These are phyloP conservation scores for Penstemon newberryi DNA, from an alignment of 257 asterid genomes.

Conservation along the genomic window DNA sequence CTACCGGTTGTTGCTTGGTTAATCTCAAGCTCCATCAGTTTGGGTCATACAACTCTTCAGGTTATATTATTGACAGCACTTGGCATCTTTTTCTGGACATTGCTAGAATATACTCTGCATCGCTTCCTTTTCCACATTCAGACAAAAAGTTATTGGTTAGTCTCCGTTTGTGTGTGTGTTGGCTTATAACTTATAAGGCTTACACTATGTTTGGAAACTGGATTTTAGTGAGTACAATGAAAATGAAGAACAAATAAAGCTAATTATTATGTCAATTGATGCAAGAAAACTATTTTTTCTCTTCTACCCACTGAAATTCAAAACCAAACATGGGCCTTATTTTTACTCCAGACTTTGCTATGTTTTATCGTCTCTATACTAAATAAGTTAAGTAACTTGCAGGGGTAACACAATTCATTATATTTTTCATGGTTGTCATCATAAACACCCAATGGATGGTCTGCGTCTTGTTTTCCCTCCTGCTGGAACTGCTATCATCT, in stretches of 20 bases:
- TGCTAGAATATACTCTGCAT: slow-evolving; percentile 67
- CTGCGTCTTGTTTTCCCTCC: slow-evolving; percentile 87
- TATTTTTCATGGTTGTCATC: slow-evolving; percentile 85
- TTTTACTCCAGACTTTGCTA: background rate
- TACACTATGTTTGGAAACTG: background rate
- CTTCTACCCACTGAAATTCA: too few relatives aligned
- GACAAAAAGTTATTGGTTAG: slow-evolving; percentile 63
- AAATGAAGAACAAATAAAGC: too few relatives aligned
- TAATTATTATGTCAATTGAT: background rate
- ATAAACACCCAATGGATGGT: slow-evolving; percentile 90
- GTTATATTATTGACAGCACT: slow-evolving; percentile 35
- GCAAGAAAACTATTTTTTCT: too few relatives aligned
- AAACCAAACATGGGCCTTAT: background rate
- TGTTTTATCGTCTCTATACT: background rate
- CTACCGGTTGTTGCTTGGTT: slow-evolving; percentile 73
- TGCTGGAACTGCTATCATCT: slow-evolving; percentile 60
- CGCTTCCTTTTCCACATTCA: slow-evolving; percentile 73
- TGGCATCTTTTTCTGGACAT: slow-evolving; percentile 68
- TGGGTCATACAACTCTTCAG: slow-evolving; percentile 51
- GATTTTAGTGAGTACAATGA: too few relatives aligned
- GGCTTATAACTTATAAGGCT: background rate
- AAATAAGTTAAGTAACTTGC: slow-evolving; percentile 25
- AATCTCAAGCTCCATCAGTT: slow-evolving; percentile 40
- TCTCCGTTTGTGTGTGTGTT: background rate
- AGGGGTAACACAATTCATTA: slow-evolving; percentile 83